Evolutionary conservation across 2,329 filamentous ascomycete genomes (phyloP).

Genomic region (Hypoxylon sp.): DNA sequence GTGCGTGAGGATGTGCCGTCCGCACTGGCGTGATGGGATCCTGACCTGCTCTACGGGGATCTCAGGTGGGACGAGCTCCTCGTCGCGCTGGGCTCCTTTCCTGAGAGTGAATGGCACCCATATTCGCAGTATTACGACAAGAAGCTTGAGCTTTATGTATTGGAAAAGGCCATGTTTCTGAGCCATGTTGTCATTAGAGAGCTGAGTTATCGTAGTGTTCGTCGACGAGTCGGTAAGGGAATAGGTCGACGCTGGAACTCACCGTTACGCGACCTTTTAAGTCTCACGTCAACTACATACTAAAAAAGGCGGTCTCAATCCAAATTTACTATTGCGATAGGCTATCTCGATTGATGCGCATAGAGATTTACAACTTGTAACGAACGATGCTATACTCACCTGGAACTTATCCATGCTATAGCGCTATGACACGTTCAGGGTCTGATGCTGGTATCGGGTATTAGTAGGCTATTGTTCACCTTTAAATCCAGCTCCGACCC

Average conservation of each 20-base stretch:
- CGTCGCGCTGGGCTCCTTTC: background rate
- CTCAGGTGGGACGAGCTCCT: constrained; percentile 4
- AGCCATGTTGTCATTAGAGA: constrained; percentile 1
- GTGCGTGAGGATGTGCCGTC: constrained; percentile 20
- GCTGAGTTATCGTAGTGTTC: background rate
- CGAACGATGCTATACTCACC: no score
- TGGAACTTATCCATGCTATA: no score
- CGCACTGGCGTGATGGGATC: constrained; percentile 30
- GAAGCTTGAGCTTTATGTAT: constrained; percentile 13
- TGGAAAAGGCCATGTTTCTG: constrained; percentile 12
- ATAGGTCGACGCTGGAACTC: background rate
- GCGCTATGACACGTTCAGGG: no score
- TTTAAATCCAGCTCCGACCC: no score
- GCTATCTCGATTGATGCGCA: no score
- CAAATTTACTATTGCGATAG: no score
- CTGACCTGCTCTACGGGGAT: background rate
- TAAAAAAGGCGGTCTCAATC: background rate
- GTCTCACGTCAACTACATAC: no score
- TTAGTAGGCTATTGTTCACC: no score
- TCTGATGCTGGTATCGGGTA: no score
- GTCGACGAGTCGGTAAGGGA: background rate
- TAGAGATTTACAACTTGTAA: no score
- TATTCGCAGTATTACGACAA: constrained; percentile 3
- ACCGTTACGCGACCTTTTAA: no score
- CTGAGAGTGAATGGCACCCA: background rate